Evolutionary conservation across 2,329 filamentous ascomycete species (phyloP).

Genomic region (Neofusicoccum parvum): DNA sequence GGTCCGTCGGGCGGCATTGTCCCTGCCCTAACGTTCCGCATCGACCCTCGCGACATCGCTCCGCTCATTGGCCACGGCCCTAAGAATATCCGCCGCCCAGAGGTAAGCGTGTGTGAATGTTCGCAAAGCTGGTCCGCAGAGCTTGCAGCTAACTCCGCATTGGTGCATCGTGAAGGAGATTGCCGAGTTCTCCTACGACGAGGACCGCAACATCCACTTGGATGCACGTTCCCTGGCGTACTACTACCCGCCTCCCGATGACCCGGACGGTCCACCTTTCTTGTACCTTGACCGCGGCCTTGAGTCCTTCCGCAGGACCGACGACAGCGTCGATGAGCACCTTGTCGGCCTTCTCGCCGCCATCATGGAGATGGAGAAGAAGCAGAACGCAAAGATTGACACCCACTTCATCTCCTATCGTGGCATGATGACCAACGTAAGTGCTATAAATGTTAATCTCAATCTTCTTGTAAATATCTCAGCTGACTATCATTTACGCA

Average conservation of each 20-base stretch:
- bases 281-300: constrained; percentile 79
- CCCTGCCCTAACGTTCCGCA: too few relatives aligned
- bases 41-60: too few relatives aligned
- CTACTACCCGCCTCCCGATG: constrained; percentile 68
- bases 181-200: constrained; percentile 89
- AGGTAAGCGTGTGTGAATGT: neutral
- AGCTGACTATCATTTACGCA: neutral
- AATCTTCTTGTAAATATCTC: neutral
- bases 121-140: too few relatives aligned
- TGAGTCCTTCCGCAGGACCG: constrained; percentile 77
- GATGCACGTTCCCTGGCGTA: constrained; percentile 82
- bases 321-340: constrained; percentile 84
- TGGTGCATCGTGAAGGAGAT: constrained; percentile 60
- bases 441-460: constrained; percentile 19
- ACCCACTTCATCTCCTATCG: constrained; percentile 89
- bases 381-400: constrained; percentile 67
- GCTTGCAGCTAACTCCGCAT: too few relatives aligned
- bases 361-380: constrained; percentile 71
- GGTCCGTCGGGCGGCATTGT: too few relatives aligned
- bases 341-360: constrained; percentile 80
- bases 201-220: constrained; percentile 73
- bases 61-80: too few relatives aligned
- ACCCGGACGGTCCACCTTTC: constrained; percentile 71
- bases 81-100: too few relatives aligned
- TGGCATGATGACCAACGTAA: constrained; percentile 97